phyloP scores from a whole-genome alignment of 1,284 basidiomycete species.

The Cutaneotrichosporon mucoides region DNA sequence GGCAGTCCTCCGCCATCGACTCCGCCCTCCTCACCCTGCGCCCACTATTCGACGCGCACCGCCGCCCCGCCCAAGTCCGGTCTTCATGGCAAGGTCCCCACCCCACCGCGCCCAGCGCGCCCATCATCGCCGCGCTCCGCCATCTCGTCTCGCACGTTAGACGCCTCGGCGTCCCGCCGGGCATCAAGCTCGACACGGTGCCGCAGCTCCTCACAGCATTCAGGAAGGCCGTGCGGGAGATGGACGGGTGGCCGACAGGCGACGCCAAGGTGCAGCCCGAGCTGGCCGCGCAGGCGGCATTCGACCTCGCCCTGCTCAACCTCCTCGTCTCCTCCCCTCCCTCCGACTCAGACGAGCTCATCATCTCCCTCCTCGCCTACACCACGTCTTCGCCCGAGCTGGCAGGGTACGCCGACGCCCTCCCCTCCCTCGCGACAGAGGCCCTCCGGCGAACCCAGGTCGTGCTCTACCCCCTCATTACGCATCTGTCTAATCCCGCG shows the following conservation, averaged over 20 bases:
- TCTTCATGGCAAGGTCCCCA: conserved; percentile 35
- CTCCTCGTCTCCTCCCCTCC: conserved; percentile 26
- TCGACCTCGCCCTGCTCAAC: conserved; percentile 38
- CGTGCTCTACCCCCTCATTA: conserved; percentile 30
- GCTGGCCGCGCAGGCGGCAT: conserved; percentile 24
- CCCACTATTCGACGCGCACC: conserved; percentile 26
- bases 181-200: conserved; percentile 20
- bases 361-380: conserved; percentile 20
- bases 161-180: conserved; percentile 35
- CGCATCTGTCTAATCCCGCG: conserved; percentile 23
- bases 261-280: conserved; percentile 12
- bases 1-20: conserved; percentile 25
- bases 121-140: conserved; percentile 33
- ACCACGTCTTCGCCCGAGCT: conserved; percentile 16
- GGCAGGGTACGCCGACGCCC: neutral
- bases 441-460: conserved; percentile 37
- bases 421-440: conserved; percentile 29
- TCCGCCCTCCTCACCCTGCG: conserved; percentile 21
- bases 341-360: conserved; percentile 15
- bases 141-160: conserved; percentile 31
- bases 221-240: conserved; percentile 14
- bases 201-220: conserved; percentile 26
- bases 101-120: conserved; percentile 30
- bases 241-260: conserved; percentile 27
- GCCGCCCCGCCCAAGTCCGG: conserved; percentile 24